These are phyloP conservation scores for Epichloe bromicola DNA, from an alignment of 2,329 filamentous ascomycete species.

Conservation along the genomic window DNA sequence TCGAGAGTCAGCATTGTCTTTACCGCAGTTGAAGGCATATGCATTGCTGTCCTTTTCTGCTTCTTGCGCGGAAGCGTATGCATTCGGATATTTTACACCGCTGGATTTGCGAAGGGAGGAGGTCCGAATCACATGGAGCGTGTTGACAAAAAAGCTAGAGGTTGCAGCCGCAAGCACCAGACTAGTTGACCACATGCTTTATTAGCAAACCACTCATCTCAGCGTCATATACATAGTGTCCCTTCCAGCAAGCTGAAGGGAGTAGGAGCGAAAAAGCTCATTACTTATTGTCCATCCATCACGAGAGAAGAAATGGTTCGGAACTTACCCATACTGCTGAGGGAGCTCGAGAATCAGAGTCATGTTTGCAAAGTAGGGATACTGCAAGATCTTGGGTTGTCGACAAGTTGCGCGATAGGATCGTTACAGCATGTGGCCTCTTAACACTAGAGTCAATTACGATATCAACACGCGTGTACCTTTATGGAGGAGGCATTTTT, in stretches of 20 bases:
- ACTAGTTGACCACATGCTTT: conserved; percentile 23
- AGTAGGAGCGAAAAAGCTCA: too few relatives aligned
- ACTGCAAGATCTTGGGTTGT: too few relatives aligned
- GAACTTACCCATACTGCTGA: conserved; percentile 36
- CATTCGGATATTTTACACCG: conserved; percentile 41
- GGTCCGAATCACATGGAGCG: conserved; percentile 36
- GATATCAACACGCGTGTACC: too few relatives aligned
- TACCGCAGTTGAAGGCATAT: conserved; percentile 50
- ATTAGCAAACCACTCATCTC: background rate
- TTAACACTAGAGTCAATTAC: too few relatives aligned
- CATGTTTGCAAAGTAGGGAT: conserved; percentile 21
- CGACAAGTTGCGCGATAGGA: too few relatives aligned
- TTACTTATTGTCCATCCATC: too few relatives aligned
- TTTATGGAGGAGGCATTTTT: too few relatives aligned
- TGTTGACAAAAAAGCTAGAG: conserved; percentile 45
- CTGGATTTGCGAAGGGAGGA: conserved; percentile 35
- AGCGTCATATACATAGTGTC: too few relatives aligned
- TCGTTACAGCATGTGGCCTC: too few relatives aligned
- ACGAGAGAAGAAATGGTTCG: background rate
- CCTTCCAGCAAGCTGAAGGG: too few relatives aligned
- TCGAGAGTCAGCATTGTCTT: background rate
- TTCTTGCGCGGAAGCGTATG: conserved; percentile 42
- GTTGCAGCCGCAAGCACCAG: conserved; percentile 47
- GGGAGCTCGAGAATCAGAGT: conserved; percentile 31
- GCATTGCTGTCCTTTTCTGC: conserved; percentile 41